Evolutionary conservation across 306 rosid species (phyloP).

Genomic region (Medicago arabica): DNA sequence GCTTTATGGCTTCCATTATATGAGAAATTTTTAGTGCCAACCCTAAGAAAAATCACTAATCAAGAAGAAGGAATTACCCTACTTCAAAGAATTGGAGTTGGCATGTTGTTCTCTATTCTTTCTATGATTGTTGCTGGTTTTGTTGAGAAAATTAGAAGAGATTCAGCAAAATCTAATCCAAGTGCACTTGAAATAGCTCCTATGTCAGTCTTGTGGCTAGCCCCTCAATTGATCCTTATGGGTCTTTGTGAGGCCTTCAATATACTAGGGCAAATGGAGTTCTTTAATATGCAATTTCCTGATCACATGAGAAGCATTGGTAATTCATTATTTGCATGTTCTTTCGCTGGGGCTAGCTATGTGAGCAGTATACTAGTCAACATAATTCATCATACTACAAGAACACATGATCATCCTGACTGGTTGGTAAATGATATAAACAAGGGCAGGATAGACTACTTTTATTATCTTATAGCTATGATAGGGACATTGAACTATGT

Average conservation of each 20-base stretch:
- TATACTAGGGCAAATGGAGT: conserved; percentile 60
- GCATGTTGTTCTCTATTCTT: conserved; percentile 56
- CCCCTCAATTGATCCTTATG: conserved; percentile 64
- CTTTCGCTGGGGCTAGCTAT: conserved; percentile 57
- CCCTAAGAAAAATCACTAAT: conserved; percentile 51
- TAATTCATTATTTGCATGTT: conserved; percentile 55
- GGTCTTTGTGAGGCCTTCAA: conserved; percentile 66
- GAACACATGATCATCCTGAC: conserved; percentile 42
- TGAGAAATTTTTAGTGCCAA: conserved; percentile 57
- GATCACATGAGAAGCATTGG: conserved; percentile 75
- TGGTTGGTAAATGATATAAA: conserved; percentile 74
- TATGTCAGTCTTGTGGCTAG: conserved; percentile 60
- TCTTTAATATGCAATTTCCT: conserved; percentile 68
- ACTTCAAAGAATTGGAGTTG: conserved; percentile 70
- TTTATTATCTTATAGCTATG: conserved; percentile 62
- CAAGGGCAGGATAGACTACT: conserved; percentile 67
- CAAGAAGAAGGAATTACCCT: conserved; percentile 66
- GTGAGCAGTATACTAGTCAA: conserved; percentile 45
- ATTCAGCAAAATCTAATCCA: conserved; percentile 41
- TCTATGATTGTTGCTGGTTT: conserved; percentile 69
- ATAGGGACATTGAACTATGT: conserved; percentile 49
- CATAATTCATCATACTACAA: conserved; percentile 55
- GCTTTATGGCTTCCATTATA: conserved; percentile 64
- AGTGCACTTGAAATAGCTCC: neutral
- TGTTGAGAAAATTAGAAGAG: conserved; percentile 61